Conservation (phyloP, 257 asterid genomes). For the Buddleja alternifolia region DNA sequence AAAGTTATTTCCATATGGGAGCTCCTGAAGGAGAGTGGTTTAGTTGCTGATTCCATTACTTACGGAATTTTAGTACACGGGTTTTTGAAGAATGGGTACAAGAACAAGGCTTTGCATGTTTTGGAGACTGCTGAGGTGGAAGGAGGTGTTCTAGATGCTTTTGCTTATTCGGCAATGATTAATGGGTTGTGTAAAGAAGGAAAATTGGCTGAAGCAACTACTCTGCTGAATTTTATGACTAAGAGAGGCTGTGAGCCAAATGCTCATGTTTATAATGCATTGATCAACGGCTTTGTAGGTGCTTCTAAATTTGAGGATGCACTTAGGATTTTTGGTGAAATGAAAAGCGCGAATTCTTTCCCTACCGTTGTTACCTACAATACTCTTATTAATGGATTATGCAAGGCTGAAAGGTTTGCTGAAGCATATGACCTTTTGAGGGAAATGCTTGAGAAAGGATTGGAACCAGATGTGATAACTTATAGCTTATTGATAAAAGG, state of each 20-base stretch:
- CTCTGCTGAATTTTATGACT: slow-evolving; percentile 53
- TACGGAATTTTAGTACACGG: slow-evolving; percentile 74
- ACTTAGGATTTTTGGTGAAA: slow-evolving; percentile 48
- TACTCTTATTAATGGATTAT: slow-evolving; percentile 75
- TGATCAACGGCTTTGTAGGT: slow-evolving; percentile 66
- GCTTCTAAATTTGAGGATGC: slow-evolving; percentile 76
- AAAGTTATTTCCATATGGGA: slow-evolving; percentile 63
- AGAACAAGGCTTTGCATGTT: slow-evolving; percentile 55
- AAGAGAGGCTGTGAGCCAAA: slow-evolving; percentile 59
- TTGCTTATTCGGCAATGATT: slow-evolving; percentile 74
- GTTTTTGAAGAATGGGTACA: slow-evolving; percentile 69
- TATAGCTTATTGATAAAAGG: slow-evolving; percentile 81
- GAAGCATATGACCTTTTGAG: slow-evolving; percentile 72
- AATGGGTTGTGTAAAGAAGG: slow-evolving; percentile 68
- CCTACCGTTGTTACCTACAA: slow-evolving; percentile 78
- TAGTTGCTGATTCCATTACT: slow-evolving; percentile 63
- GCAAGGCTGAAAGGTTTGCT: slow-evolving; percentile 64
- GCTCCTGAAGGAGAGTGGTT: slow-evolving; percentile 56
- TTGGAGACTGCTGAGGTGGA: slow-evolving; percentile 58
- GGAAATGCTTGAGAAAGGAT: slow-evolving; percentile 77
- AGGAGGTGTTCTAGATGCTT: slow-evolving; percentile 53
- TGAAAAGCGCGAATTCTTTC: slow-evolving; percentile 49
- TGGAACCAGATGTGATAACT: slow-evolving; percentile 67
- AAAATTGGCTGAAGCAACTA: slow-evolving; percentile 69
- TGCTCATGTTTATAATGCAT: slow-evolving; percentile 67